These are phyloP conservation scores for Candida ulmi DNA, from an alignment of 805 yeast genomes.

Conservation along the genomic window DNA sequence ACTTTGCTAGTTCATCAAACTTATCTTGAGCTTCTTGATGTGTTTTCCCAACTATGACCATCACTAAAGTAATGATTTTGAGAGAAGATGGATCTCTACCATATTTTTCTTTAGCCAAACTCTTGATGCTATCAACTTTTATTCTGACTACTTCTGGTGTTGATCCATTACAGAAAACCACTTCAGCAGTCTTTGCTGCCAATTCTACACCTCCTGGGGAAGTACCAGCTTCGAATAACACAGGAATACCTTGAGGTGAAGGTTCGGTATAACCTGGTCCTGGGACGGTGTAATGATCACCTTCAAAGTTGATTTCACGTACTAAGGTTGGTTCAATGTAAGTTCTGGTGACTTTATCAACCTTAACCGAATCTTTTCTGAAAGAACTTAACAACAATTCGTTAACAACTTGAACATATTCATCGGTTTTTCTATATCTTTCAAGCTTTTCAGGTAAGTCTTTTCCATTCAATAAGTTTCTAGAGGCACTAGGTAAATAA, in stretches of 20 bases:
- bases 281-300: constrained; percentile 34
- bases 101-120: constrained; percentile 27
- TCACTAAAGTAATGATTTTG: constrained; percentile 32
- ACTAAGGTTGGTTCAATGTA: constrained; percentile 30
- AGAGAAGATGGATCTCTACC: constrained; percentile 32
- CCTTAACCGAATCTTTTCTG: constrained; percentile 28
- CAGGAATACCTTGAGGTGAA: constrained; percentile 38
- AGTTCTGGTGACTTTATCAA: constrained; percentile 13
- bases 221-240: constrained; percentile 39
- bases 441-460: constrained; percentile 30
- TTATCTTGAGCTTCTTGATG: constrained; percentile 36
- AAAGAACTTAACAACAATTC: constrained; percentile 32
- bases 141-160: constrained; percentile 26
- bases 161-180: constrained; percentile 32
- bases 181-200: constrained; percentile 40
- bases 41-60: constrained; percentile 34
- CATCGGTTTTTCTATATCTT: constrained; percentile 33
- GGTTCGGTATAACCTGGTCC: constrained; percentile 38
- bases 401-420: constrained; percentile 31
- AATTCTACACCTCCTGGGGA: constrained; percentile 35
- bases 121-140: constrained; percentile 27
- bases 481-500: constrained; percentile 33
- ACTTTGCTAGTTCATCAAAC: constrained; percentile 25
- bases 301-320: constrained; percentile 33
- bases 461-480: constrained; percentile 29